Evolutionary conservation across 1,284 basidiomycete genomes (phyloP), one percentile per base, ranked within the genome.

Genomic region (Ceratobasidium sp.): DNA sequence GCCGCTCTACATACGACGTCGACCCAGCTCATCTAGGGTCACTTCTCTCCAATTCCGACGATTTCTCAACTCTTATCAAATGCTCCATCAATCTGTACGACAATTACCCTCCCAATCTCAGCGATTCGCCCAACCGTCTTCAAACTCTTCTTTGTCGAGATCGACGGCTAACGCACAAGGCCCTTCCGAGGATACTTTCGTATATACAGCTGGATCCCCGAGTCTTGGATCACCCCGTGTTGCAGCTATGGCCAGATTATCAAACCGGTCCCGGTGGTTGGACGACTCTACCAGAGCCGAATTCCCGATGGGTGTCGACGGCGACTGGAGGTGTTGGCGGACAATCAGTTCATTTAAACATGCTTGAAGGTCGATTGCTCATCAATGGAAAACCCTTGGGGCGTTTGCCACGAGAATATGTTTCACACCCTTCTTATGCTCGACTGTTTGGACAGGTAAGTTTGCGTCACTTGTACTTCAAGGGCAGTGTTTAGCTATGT

Each of bases 1-100:
- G 85, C 75, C 79, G 81, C 14, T 77, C 79, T 1, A 86, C 84
- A 0, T 86, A 79, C 59, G 80, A 83, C 73, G 81, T 83, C 4
- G 81, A 80, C 55, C 32, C 46, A 2, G 26, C 32, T 9, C 62
- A 77, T 38, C 11, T 77, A 2, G 26, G 38, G 1, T 4, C n/a
- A 6, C 1, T 75, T 1, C 47, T 78, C 13, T 8, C 21, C 9
- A 47, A 35, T 2, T 26, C 70, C 3, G 41, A 71, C 1, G 81
- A 84, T 55, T 50, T 83, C 7, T 59, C 78, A 1, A 75, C 79
- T 2, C 76, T 83, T 0, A 69, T 85, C 1, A 77, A 82, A 32
- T 85, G 81, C 55, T 77, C 81, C 0, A 79, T 85, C 13, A 47
- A 78, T 0, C 73, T 84, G 1, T 77, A 80, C 38, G 78, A 83